Evolutionary conservation across 164 flowering plant genomes (phyloP), one percentile per base, ranked within the genome.

Genomic region (Annona cherimola): DNA sequence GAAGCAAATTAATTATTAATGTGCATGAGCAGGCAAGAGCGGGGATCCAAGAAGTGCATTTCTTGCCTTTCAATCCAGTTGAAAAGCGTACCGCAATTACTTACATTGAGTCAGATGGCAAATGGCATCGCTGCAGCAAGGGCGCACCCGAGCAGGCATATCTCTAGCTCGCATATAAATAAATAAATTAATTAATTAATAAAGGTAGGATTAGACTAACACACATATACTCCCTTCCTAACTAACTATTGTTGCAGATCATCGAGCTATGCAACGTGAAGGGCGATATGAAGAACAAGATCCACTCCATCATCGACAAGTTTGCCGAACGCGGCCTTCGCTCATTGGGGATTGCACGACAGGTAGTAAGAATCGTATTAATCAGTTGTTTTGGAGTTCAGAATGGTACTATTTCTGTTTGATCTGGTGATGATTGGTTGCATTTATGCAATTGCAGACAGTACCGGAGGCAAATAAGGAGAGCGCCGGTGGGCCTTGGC

Each of bases 281-380:
- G 42, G 95, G 88, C 0, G 88, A 85, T 7, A 64, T 57, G 5
- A 69, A 8, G 81, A 81, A 82, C 60, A 87, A 78, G 77, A 90
- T 84, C 11, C 88, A 84, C 69, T 67, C 66, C 11, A 71, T 86
- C 73, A 90, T 88, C 63, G 90, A 79, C 75, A 77, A 77, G 41
- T 90, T 75, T 60, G 95, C 95, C 18, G 83, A 88, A 0, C 86
- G 92, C 0, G 98, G 98, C 42, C 93, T 93, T 54, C 92, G 98
- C 7, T 89, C 95, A 39, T 75, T 93, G 69, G 96, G 80, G 7
- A 87, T 90, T 74, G 87, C 87, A 42, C 78, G 80, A 63, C 96
- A 88, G 84, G 94, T 88, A n/a, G n/a, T n/a, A n/a, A n/a, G n/a
- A n/a, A n/a, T n/a, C n/a, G n/a, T n/a, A n/a, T n/a, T n/a, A n/a